Percentiles rank a stretch among this genome's conserved stretches.
Conservation (phyloP, 2,329 filamentous ascomycete genomes). For the Macrophomina pseudophaseolina region DNA sequence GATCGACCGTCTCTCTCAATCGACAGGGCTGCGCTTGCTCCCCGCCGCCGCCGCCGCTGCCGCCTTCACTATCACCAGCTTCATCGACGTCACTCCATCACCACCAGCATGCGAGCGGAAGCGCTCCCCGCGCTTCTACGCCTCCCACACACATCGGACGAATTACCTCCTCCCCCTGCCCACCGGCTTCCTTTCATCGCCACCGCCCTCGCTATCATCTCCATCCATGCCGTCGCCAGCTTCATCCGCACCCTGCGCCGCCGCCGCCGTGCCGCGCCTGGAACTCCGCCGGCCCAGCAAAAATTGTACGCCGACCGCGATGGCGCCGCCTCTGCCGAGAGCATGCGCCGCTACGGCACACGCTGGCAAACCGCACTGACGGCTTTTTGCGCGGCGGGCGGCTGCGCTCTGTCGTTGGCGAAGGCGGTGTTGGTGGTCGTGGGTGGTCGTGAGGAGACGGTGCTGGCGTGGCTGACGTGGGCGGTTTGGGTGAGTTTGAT, state of each 20-base stretch:
- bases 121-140: not conserved
- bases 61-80: not conserved
- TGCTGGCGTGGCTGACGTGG: slow-evolving; percentile 1
- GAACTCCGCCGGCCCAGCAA: no score
- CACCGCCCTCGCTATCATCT: slow-evolving; percentile 6
- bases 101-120: not conserved
- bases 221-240: slow-evolving; percentile 15
- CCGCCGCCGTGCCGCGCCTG: not conserved
- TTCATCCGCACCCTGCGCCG: slow-evolving; percentile 17
- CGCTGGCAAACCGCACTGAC: slow-evolving; percentile 6
- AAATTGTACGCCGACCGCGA: slow-evolving; percentile 10
- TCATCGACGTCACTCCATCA: not conserved
- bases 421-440: not conserved
- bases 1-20: no score
- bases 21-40: no score
- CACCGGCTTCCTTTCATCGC: not conserved
- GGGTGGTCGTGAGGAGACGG: not conserved
- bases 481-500: slow-evolving; percentile 14
- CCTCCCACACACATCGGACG: not conserved
- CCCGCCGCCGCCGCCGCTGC: no score
- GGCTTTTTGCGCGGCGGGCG: not conserved
- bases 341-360: slow-evolving; percentile 7
- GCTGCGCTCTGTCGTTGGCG: not conserved
- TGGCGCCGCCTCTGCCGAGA: slow-evolving; percentile 18
- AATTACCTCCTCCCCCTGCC: not conserved